Conservation (phyloP, 768 basidiomycete genomes). For the Pisolithus sp. region DNA sequence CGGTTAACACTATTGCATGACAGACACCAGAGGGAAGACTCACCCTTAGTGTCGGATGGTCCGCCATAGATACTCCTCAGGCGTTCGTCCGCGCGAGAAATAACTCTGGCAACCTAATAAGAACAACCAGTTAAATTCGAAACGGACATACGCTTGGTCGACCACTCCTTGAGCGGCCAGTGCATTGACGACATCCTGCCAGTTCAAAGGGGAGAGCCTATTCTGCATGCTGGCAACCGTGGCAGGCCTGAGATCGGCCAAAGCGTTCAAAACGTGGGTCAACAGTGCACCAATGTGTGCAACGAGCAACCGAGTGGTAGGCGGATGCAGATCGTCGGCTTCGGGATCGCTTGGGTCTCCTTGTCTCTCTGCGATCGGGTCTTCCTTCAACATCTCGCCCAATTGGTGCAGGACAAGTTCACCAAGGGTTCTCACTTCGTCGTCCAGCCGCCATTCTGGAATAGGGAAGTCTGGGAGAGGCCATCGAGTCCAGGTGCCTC, state of each 20-base stretch:
- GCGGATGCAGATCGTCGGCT: conserved; percentile 22
- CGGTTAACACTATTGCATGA: not conserved
- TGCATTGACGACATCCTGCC: conserved; percentile 57
- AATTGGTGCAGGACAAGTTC: conserved; percentile 29
- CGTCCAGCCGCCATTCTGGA: conserved; percentile 66
- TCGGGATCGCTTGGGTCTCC: conserved; percentile 25
- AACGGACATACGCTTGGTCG: conserved; percentile 18
- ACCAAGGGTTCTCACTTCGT: conserved; percentile 54
- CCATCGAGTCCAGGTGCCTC: conserved; percentile 70
- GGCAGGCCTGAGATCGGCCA: conserved; percentile 51
- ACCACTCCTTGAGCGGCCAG: conserved; percentile 37
- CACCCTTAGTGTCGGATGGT: conserved; percentile 13
- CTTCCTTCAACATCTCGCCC: not conserved
- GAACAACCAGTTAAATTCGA: conserved; percentile 1
- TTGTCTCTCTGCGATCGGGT: conserved; percentile 15
- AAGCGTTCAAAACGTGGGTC: conserved; percentile 43
- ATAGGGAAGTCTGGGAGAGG: conserved; percentile 62
- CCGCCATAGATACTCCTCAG: conserved; percentile 25
- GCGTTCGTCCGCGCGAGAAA: conserved; percentile 23
- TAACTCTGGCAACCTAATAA: conserved; percentile 6
- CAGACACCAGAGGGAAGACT: not conserved
- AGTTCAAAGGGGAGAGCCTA: conserved; percentile 53
- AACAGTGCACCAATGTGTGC: conserved; percentile 40
- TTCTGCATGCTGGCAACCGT: conserved; percentile 58
- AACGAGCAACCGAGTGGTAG: conserved; percentile 33